phyloP scores from a whole-genome alignment of 2,329 filamentous ascomycete genomes.

The Colletotrichum cordylinicola region DNA sequence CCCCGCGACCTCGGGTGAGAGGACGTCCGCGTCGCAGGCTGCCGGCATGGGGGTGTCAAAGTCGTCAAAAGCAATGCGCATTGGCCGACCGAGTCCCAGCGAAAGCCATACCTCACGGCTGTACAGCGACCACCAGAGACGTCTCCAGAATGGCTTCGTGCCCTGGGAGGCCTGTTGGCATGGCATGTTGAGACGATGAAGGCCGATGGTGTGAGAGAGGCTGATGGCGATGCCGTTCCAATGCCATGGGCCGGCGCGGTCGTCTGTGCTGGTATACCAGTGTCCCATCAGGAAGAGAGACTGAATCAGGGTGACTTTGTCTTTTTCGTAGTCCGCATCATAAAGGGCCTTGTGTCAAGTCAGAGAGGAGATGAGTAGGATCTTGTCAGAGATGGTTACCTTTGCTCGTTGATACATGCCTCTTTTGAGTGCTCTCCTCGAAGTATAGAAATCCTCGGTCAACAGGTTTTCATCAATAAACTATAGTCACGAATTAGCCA shows the following conservation, averaged over 20 bases:
- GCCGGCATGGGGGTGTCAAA: constrained; percentile 4
- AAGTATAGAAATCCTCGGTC: constrained; percentile 22
- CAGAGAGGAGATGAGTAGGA: neutral
- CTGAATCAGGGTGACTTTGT: constrained; percentile 46
- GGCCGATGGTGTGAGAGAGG: constrained; percentile 46
- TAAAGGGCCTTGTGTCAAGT: neutral
- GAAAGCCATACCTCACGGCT: constrained; percentile 15
- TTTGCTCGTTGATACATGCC: constrained; percentile 42
- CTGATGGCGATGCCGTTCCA: constrained; percentile 50
- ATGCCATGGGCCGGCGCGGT: constrained; percentile 48
- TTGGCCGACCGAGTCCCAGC: constrained; percentile 8
- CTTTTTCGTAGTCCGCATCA: constrained; percentile 36
- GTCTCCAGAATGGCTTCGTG: constrained; percentile 8
- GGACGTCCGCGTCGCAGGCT: neutral
- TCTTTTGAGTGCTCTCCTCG: constrained; percentile 39
- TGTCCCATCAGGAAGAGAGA: constrained; percentile 46
- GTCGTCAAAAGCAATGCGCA: constrained; percentile 12
- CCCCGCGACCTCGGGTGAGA: neutral
- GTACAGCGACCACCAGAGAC: constrained; percentile 15
- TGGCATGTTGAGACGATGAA: constrained; percentile 35
- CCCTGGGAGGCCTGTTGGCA: neutral
- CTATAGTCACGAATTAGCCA: neutral
- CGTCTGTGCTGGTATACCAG: constrained; percentile 45
- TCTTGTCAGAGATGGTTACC: constrained; percentile 10
- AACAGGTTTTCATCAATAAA: constrained; percentile 1